Evolutionary conservation across 164 flowering plant species (phyloP).

Genomic region (Buxus sempervirens): DNA sequence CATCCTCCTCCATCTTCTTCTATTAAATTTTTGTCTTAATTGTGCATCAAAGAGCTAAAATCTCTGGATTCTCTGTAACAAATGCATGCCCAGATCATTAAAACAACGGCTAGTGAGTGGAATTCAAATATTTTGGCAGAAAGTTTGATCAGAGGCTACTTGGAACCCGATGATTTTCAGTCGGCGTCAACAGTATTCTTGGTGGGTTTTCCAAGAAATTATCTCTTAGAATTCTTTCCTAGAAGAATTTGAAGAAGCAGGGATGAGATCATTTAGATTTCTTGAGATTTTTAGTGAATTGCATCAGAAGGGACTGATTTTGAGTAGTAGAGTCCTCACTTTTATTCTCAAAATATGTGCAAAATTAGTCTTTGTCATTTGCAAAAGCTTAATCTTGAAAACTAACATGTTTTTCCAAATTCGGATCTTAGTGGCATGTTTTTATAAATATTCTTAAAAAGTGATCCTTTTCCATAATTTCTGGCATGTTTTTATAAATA

Average conservation of each 20-base stretch:
- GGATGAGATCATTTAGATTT: conserved; percentile 31
- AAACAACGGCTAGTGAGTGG: conserved; percentile 25
- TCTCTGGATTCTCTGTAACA: conserved; percentile 34
- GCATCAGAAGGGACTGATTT: conserved; percentile 31
- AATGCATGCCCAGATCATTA: conserved; percentile 55
- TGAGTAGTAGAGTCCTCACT: conserved; percentile 26
- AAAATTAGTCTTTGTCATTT: too few species aligned
- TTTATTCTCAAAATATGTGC: conserved; percentile 40
- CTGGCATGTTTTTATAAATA: too few species aligned
- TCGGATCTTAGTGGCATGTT: too few species aligned
- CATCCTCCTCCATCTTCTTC: conserved; percentile 13
- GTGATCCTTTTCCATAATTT: too few species aligned
- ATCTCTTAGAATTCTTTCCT: conserved; percentile 27
- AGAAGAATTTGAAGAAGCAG: conserved; percentile 33
- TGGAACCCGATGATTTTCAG: conserved; percentile 39
- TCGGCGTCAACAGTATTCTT: conserved; percentile 47
- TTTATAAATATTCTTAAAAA: too few species aligned
- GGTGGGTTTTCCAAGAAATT: conserved; percentile 28
- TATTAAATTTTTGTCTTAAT: not conserved
- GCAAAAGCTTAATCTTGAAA: too few species aligned
- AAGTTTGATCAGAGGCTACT: conserved; percentile 39
- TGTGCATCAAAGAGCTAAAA: conserved; percentile 12
- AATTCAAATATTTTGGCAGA: conserved; percentile 17
- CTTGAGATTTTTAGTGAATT: conserved; percentile 50
- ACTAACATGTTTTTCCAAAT: too few species aligned